Base-by-base conservation (phyloP, 176 grass and related monocot species). In the Poa annua region DNA sequence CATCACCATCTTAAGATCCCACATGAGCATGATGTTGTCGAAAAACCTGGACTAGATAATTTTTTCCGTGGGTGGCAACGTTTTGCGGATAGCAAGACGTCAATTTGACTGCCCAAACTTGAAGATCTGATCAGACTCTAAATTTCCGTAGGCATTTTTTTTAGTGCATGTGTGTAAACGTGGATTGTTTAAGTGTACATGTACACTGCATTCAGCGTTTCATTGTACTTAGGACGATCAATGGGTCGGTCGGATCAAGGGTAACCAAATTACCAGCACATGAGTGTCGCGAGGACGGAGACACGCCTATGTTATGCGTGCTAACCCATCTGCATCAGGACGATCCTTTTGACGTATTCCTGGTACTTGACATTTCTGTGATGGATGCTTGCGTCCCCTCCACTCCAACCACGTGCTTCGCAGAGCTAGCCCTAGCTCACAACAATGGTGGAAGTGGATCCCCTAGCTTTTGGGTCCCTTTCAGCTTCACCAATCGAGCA, bases 261-360 rank as follows among this genome's bases (percentile, higher is more conserved):
- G 13, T 26, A 25, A 44, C 2, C 29, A 29, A 29, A 36, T n/a
- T n/a, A n/a, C n/a, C 69, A 10, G 3, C 44, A 49, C 45, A 10
- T 10, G 1, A 49, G 29, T 73, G 70, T 73, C 70, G 70, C 44
- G 70, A 47, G 42, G 70, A 73, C 70, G 22, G 70, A 73, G 70
- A 47, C 70, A 73, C 20, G 3, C 47, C 47, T 48, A 48, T 48
- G 15, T 14, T 7, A 22, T 71, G n/a, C 38, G 38, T 24, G 68
- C 68, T 25, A 1, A 9, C 25, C 44, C 70, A 29, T 73, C 70
- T 1, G 44, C 44, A 73, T 73, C 44, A 73, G 70, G 3, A 45
- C 8, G 36, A 38, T 14, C 3, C 21, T 13, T 24, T 49, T 49
- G 69, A 72, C 44, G 21, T 1, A 16, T 72, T 49, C 44, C 7